These are phyloP conservation scores for Citrus sp. DNA, from an alignment of 345 rosid genomes.

Conservation along the genomic window DNA sequence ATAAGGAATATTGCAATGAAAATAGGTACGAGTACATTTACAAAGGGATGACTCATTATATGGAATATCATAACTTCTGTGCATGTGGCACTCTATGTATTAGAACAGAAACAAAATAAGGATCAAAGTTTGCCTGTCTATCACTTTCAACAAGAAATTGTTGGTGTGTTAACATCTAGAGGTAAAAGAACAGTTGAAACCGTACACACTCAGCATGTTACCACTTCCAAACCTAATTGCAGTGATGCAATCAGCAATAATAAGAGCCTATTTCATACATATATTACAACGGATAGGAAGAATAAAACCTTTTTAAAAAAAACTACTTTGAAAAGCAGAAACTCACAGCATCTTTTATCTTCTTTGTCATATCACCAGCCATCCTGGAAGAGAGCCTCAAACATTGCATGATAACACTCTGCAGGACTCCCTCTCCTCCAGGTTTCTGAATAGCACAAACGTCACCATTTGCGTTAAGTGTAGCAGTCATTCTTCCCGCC, in stretches of 20 bases:
- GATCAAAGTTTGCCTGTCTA: not conserved
- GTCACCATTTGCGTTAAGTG: slow-evolving; percentile 83
- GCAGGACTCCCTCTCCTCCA: slow-evolving; percentile 63
- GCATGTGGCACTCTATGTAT: not conserved
- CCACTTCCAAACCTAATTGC: not conserved
- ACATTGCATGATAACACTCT: slow-evolving; percentile 63
- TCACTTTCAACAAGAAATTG: not conserved
- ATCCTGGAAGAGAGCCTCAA: slow-evolving; percentile 51
- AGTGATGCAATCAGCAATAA: not conserved
- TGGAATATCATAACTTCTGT: not conserved
- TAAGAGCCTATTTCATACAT: not conserved
- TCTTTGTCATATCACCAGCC: slow-evolving; percentile 58
- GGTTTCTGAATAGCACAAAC: slow-evolving; percentile 82
- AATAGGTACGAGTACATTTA: not conserved
- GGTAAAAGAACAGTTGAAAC: not conserved
- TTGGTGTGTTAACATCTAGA: not conserved
- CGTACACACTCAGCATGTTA: not conserved
- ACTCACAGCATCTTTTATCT: slow-evolving; percentile 66
- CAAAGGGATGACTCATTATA: not conserved
- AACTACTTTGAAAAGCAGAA: slow-evolving; percentile 7
- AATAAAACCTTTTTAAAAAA: slow-evolving; percentile 7
- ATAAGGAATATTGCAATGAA: too few species aligned
- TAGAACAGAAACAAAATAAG: not conserved
- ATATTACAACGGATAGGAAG: not conserved
- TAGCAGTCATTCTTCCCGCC: slow-evolving; percentile 88